phyloP scores from a whole-genome alignment of 306 rosid species.

The Trifolium subterraneum region DNA sequence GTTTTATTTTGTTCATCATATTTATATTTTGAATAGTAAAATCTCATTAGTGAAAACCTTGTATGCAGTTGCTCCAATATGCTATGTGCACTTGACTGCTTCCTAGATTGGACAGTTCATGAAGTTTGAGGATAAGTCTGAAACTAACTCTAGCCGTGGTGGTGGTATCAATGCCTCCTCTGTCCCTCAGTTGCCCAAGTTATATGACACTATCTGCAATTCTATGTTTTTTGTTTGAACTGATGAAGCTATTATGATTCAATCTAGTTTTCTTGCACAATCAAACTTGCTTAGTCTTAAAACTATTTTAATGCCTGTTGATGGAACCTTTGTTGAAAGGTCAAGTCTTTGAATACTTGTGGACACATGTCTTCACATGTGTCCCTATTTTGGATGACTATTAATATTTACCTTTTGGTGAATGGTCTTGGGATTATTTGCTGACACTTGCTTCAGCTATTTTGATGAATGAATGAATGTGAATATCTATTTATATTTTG shows the following conservation, averaged over 20 bases:
- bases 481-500: background rate
- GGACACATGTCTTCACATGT: background rate
- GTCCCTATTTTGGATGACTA: background rate
- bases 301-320: background rate
- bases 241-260: background rate
- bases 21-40: background rate
- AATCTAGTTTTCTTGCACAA: background rate
- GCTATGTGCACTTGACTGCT: conserved; percentile 95
- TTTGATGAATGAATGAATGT: background rate
- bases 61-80: conserved; percentile 86
- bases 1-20: background rate
- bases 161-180: conserved; percentile 52
- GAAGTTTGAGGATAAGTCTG: conserved; percentile 81
- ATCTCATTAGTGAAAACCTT: background rate
- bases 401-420: background rate
- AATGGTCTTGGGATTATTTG: background rate
- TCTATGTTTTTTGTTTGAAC: conserved; percentile 58
- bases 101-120: conserved; percentile 75
- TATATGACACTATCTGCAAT: conserved; percentile 59
- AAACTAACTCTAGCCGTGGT: conserved; percentile 84
- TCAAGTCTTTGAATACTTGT: background rate
- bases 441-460: background rate
- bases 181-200: conserved; percentile 77
- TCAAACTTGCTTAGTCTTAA: background rate
- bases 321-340: background rate